A percentile compares a stretch with the other conserved stretches of the same genome.
These are phyloP conservation scores for Thraustotheca clavata DNA, from an alignment of 352 stramenopile genomes.

Conservation along the genomic window DNA sequence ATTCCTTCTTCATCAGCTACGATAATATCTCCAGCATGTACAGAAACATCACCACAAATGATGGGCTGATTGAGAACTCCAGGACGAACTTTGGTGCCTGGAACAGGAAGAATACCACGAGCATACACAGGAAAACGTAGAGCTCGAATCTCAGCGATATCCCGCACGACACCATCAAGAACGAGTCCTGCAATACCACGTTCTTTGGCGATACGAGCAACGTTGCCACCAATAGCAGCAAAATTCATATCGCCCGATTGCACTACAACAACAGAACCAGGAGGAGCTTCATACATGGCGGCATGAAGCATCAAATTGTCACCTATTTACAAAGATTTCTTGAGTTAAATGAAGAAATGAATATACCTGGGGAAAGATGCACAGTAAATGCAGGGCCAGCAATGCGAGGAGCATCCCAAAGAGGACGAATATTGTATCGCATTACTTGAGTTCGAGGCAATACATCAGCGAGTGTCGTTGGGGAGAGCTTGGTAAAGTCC, in stretches of 20 bases:
- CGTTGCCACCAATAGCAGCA: constrained; percentile 20
- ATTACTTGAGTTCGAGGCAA: constrained; percentile 8
- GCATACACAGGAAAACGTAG: constrained; percentile 20
- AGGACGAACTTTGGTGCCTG: constrained; percentile 2
- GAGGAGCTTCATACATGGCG: constrained; percentile 18
- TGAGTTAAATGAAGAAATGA: not conserved
- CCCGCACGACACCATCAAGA: constrained; percentile 11
- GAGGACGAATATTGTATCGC: constrained; percentile 16
- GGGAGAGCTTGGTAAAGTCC: not conserved
- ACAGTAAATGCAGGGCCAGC: constrained; percentile 15
- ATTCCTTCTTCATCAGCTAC: constrained; percentile 21
- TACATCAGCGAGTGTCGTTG: constrained; percentile 18
- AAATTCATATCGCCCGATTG: constrained; percentile 18
- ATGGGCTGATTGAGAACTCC: constrained; percentile 13
- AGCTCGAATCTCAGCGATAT: constrained; percentile 17
- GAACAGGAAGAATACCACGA: constrained; percentile 13
- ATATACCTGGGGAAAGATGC: constrained; percentile 7
- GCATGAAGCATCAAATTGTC: constrained; percentile 23
- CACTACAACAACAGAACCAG: constrained; percentile 9
- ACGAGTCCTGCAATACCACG: constrained; percentile 12
- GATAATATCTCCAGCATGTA: constrained; percentile 4
- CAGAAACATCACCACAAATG: constrained; percentile 11
- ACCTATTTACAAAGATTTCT: not conserved
- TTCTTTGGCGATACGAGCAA: constrained; percentile 20
- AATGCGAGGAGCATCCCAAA: constrained; percentile 15